Evolutionary conservation across 2,329 filamentous ascomycete genomes (phyloP).

Genomic region (Pseudocercospora macadamiae): DNA sequence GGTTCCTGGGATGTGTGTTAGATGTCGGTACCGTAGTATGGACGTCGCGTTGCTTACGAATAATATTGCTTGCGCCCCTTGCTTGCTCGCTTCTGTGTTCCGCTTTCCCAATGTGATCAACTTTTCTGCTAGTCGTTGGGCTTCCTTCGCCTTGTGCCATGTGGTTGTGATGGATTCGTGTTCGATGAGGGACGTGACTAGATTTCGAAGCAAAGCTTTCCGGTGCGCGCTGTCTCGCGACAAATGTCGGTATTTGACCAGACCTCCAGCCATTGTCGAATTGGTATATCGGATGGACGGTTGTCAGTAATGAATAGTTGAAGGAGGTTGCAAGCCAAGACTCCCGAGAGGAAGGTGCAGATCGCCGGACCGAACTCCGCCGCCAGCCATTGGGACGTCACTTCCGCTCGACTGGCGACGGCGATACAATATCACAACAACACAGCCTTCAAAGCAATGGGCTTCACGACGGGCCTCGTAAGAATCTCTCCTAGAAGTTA

Average conservation of each 20-base stretch:
- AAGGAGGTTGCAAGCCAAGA: conserved; percentile 7
- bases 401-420: not conserved
- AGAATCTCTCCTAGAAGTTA: conserved; percentile 25
- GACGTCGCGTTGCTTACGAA: conserved; percentile 69
- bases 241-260: conserved; percentile 85
- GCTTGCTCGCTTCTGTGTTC: conserved; percentile 79
- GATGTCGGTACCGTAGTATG: too few relatives aligned
- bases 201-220: conserved; percentile 88
- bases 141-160: conserved; percentile 96
- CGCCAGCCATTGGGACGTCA: not conserved
- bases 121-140: conserved; percentile 90
- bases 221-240: conserved; percentile 84
- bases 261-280: conserved; percentile 84
- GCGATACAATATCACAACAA: conserved; percentile 10
- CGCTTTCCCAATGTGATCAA: conserved; percentile 91
- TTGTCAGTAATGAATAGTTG: conserved; percentile 3
- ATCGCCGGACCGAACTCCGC: not conserved
- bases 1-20: conserved; percentile 9
- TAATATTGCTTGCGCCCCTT: conserved; percentile 72
- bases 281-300: not conserved
- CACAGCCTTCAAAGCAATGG: too few relatives aligned
- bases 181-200: conserved; percentile 91
- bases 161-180: conserved; percentile 94
- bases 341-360: too few relatives aligned
- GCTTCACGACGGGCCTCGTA: conserved; percentile 57